Conservation (phyloP, 306 rosid genomes). For the Cucumis cinereus region DNA sequence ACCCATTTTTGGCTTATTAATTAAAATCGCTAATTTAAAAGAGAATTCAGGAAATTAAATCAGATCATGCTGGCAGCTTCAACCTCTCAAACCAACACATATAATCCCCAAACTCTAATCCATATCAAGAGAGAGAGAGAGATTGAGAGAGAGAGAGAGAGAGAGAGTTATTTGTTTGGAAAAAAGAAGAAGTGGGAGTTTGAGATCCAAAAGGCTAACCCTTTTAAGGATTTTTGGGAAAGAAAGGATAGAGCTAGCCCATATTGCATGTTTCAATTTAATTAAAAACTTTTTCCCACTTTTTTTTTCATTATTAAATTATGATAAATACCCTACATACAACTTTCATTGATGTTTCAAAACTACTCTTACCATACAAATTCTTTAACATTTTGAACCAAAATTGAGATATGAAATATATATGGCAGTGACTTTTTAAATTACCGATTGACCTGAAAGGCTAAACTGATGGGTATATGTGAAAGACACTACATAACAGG, state of each 20-base stretch:
- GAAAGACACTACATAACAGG: too few relatives aligned
- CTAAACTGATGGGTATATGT: too few relatives aligned
- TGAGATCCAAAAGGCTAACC: neutral
- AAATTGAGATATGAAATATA: too few relatives aligned
- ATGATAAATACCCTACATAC: too few relatives aligned
- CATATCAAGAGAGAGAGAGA: neutral
- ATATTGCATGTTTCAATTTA: neutral
- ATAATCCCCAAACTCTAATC: neutral
- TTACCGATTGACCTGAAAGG: too few relatives aligned
- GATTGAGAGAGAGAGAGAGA: slow-evolving; percentile 5
- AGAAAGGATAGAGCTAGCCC: neutral
- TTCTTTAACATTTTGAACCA: too few relatives aligned
- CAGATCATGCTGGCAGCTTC: slow-evolving; percentile 99
- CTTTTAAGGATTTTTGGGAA: neutral
- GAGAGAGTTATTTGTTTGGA: slow-evolving; percentile 11
- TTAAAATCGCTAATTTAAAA: neutral
- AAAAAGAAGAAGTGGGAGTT: neutral
- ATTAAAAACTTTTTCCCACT: neutral
- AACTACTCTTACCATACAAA: too few relatives aligned
- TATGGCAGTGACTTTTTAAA: too few relatives aligned
- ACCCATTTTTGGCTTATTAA: neutral
- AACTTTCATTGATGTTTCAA: too few relatives aligned
- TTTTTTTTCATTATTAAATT: neutral
- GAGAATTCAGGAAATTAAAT: slow-evolving; percentile 14
- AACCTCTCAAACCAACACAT: slow-evolving; percentile 89